phyloP scores from a whole-genome alignment of 2,329 filamentous ascomycete species.

The Xylaria sp. region DNA sequence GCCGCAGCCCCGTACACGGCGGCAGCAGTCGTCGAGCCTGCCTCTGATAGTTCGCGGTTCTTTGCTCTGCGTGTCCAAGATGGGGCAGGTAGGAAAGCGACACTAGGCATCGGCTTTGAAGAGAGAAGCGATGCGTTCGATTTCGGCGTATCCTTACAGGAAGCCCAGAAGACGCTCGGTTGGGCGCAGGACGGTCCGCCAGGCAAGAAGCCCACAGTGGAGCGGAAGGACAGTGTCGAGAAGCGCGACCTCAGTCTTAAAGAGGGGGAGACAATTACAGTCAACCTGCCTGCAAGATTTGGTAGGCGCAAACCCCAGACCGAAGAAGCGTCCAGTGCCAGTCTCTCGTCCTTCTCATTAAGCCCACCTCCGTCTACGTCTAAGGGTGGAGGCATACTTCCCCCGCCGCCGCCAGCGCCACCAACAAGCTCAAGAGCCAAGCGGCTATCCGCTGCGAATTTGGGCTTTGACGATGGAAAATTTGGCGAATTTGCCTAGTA shows the following conservation, averaged over 20 bases:
- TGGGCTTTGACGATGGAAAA: conserved; percentile 88
- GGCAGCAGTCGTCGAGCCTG: conserved; percentile 75
- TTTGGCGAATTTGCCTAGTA: conserved; percentile 80
- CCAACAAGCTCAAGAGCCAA: conserved; percentile 67
- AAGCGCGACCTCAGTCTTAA: conserved; percentile 86
- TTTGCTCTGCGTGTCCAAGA: conserved; percentile 86
- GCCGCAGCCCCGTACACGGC: conserved; percentile 82
- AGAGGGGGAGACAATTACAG: conserved; percentile 87
- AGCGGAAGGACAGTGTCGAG: conserved; percentile 57
- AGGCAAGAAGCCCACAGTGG: conserved; percentile 50
- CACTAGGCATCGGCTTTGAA: conserved; percentile 87
- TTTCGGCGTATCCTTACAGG: conserved; percentile 82
- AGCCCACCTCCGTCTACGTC: conserved; percentile 70
- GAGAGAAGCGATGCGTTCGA: conserved; percentile 88
- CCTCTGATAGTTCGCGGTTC: conserved; percentile 82
- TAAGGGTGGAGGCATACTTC: conserved; percentile 57
- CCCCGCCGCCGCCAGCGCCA: conserved; percentile 67
- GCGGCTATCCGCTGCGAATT: conserved; percentile 66
- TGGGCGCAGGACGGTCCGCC: conserved; percentile 59
- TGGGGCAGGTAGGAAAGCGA: conserved; percentile 77
- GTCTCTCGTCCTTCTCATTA: conserved; percentile 72
- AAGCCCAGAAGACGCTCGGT: conserved; percentile 76
- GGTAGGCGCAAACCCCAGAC: conserved; percentile 59
- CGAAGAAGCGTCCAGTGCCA: conserved; percentile 41
- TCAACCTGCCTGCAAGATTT: conserved; percentile 74